These are phyloP conservation scores for Glomus cerebriforme DNA, from an alignment of 192 early-diverging fungal species.

Conservation along the genomic window DNA sequence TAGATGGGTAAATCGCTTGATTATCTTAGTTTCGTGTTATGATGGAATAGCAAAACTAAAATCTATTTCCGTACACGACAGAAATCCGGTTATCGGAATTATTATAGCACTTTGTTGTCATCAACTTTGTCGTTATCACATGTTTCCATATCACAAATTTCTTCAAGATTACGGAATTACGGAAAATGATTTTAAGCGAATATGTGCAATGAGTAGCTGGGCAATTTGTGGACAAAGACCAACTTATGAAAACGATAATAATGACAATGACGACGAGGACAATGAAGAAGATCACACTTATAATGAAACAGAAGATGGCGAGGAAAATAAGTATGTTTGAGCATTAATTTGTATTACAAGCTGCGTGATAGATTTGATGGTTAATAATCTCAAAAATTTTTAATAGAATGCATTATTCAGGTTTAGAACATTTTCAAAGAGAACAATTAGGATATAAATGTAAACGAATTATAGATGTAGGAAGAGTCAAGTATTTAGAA, in stretches of 20 bases:
- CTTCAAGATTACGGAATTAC: conserved; percentile 55
- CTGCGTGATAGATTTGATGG: neutral
- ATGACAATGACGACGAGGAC: conserved; percentile 33
- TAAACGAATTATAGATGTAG: conserved; percentile 80
- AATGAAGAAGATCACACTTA: conserved; percentile 43
- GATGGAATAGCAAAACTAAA: neutral
- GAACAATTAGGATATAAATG: conserved; percentile 67
- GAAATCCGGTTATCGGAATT: conserved; percentile 62
- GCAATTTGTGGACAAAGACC: conserved; percentile 59
- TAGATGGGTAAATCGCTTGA: conserved; percentile 25
- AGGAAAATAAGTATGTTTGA: conserved; percentile 37
- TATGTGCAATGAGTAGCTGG: conserved; percentile 80
- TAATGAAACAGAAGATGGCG: conserved; percentile 47
- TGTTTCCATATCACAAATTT: conserved; percentile 69
- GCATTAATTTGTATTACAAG: neutral
- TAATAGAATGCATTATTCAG: conserved; percentile 66
- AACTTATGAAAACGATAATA: conserved; percentile 34
- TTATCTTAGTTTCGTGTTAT: neutral
- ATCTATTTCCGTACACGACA: neutral
- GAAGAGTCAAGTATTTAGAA: conserved; percentile 60
- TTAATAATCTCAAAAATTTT: neutral
- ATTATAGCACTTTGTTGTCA: conserved; percentile 92
- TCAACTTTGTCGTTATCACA: conserved; percentile 72
- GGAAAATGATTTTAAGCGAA: conserved; percentile 59
- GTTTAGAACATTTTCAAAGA: conserved; percentile 61